Evolutionary conservation across 148 eudicot species (phyloP), one percentile per base, ranked within the genome.

Genomic region (Rhododendron kiyosumense): DNA sequence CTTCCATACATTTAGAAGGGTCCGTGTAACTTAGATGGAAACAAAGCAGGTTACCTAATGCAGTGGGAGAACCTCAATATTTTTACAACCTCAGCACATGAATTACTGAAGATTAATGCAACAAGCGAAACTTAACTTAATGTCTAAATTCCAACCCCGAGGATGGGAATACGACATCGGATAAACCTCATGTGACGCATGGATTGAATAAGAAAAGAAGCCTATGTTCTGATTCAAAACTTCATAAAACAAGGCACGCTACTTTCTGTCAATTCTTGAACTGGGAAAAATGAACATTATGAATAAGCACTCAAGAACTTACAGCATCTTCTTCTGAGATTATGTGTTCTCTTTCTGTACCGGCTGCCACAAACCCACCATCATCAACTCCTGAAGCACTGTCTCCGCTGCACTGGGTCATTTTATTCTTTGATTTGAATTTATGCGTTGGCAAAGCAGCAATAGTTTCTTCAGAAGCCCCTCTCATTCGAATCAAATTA

Each of bases 241-340:
- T n/a, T 59, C 57, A 83, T 45, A 83, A 65, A 65, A 13, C 17
- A 7, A 3, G 65, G 43, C 45, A 48, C 1, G 15, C 20, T 51
- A 73, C 28, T 49, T 15, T 41, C 32, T 84, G 28, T 74, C 20
- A 73, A 20, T 73, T 32, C 45, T 76, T 49, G 46, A 48, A 73
- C 24, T 15, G 17, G 63, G 45, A 54, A 5, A 4, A 26, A 12
- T 61, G 17, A 67, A 86, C 28, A 51, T 46, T 51, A 34, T 52
- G 28, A 76, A 10, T 24, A 78, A 59, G 41, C 85, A 43, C 32
- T 28, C 78, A 8, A 81, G 52, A 59, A 91, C 95, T 91, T 87
- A 94, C 96, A 88, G 95, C 95, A 89, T 94, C 96, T 91, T 94
- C 95, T 57, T 94, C 93, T 65, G 94, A 93, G 87, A 94, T 90